Evolutionary conservation across 129 eudicot species (phyloP).

Genomic region (Scalesia atractyloides): DNA sequence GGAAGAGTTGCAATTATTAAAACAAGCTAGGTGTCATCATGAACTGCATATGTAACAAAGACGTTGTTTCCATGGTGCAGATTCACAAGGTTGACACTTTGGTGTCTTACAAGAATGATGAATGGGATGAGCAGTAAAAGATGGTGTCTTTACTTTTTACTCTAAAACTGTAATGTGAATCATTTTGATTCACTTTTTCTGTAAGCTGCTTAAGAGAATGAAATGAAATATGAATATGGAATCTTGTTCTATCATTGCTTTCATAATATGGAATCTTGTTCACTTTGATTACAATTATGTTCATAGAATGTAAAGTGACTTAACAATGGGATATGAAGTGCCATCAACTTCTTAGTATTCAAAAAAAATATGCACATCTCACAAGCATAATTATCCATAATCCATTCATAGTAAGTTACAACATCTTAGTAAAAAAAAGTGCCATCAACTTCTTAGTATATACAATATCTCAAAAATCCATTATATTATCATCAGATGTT

Average conservation of each 20-base stretch:
- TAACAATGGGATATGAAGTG: neutral
- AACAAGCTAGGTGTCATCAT: neutral
- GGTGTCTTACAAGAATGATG: slow-evolving; percentile 95
- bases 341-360: neutral
- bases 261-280: neutral
- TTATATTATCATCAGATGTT: too few relatives aligned
- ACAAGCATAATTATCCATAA: neutral
- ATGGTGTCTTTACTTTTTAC: neutral
- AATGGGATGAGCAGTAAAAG: slow-evolving; percentile 79
- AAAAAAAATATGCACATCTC: neutral
- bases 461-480: neutral
- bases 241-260: slow-evolving; percentile 1
- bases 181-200: slow-evolving; percentile 65
- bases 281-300: neutral
- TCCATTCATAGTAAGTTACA: neutral
- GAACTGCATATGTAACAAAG: neutral
- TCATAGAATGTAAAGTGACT: too few relatives aligned
- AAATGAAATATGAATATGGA: slow-evolving; percentile 18
- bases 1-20: neutral
- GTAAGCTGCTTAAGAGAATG: slow-evolving; percentile 10
- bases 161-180: slow-evolving; percentile 40
- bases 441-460: too few relatives aligned
- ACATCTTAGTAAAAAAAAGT: too few relatives aligned
- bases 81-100: slow-evolving; percentile 98
- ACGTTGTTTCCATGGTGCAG: slow-evolving; percentile 43